phyloP scores from a whole-genome alignment of 2,329 filamentous ascomycete species.

The Penicillium sumatraense region DNA sequence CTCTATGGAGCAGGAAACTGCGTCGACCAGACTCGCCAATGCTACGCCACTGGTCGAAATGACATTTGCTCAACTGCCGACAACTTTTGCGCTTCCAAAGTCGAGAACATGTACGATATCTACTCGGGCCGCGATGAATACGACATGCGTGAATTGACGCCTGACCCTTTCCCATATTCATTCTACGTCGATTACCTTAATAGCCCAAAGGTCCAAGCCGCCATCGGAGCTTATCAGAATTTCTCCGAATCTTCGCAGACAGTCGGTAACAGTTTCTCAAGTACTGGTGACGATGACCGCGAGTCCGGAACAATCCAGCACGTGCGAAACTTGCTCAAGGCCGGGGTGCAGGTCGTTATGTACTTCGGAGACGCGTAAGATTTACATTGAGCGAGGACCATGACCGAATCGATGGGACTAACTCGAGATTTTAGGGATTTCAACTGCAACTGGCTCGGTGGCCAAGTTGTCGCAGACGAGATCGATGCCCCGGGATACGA shows the following conservation, averaged over 20 bases:
- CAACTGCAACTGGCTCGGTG: constrained; percentile 29
- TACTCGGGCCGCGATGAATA: constrained; percentile 58
- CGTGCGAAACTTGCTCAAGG: constrained; percentile 47
- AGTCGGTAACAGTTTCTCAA: constrained; percentile 47
- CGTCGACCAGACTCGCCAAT: constrained; percentile 60
- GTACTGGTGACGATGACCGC: constrained; percentile 52
- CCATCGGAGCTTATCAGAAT: constrained; percentile 57
- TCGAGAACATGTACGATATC: constrained; percentile 58
- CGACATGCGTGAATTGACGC: constrained; percentile 48
- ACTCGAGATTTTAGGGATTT: constrained; percentile 23
- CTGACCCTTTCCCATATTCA: constrained; percentile 35
- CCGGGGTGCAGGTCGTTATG: constrained; percentile 42
- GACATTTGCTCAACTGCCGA: constrained; percentile 60
- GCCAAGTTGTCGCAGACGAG: constrained; percentile 20
- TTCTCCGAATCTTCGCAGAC: constrained; percentile 50
- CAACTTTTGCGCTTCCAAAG: constrained; percentile 58
- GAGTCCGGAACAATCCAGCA: constrained; percentile 44
- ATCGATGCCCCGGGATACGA: constrained; percentile 19
- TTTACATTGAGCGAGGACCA: not conserved
- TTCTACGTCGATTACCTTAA: constrained; percentile 59
- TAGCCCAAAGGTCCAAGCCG: constrained; percentile 49
- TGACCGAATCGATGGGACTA: not conserved
- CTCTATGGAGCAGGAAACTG: constrained; percentile 66
- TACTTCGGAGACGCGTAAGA: constrained; percentile 36
- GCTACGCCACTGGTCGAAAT: constrained; percentile 57